These are phyloP conservation scores for Didymella glomerata DNA, from an alignment of 2,329 filamentous ascomycete species.

Conservation along the genomic window DNA sequence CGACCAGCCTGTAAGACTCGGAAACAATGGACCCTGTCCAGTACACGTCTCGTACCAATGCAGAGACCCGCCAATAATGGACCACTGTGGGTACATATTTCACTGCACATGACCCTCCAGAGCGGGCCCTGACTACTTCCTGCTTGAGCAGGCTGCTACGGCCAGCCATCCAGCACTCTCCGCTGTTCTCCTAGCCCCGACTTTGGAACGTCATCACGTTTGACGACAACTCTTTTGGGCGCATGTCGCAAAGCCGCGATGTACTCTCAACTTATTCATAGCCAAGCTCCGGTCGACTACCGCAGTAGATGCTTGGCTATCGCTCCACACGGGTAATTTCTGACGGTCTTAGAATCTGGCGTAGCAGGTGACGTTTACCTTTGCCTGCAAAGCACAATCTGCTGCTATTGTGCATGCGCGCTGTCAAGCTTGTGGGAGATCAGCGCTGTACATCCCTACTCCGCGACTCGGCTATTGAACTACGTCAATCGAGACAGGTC, in stretches of 20 bases:
- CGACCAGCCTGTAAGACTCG: slow-evolving; percentile 17
- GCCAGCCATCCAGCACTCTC: slow-evolving; percentile 35
- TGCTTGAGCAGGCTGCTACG: slow-evolving; percentile 17
- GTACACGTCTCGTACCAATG: slow-evolving; percentile 33
- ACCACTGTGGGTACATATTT: slow-evolving; percentile 26
- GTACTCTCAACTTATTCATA: slow-evolving; percentile 13
- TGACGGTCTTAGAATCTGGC: not conserved
- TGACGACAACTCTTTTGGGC: slow-evolving; percentile 28
- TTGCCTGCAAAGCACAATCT: slow-evolving; percentile 27
- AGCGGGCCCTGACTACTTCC: slow-evolving; percentile 36
- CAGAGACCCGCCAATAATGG: slow-evolving; percentile 36
- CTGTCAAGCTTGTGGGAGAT: slow-evolving; percentile 32
- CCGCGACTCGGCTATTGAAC: slow-evolving; percentile 20
- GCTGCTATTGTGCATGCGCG: slow-evolving; percentile 24
- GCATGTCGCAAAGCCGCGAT: slow-evolving; percentile 14
- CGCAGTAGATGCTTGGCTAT: slow-evolving; percentile 23
- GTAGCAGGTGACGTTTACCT: slow-evolving; percentile 27
- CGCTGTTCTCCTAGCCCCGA: slow-evolving; percentile 27
- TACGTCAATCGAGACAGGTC: slow-evolving; percentile 36
- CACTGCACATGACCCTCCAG: slow-evolving; percentile 42
- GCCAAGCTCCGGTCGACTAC: slow-evolving; percentile 18
- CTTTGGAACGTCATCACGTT: slow-evolving; percentile 34
- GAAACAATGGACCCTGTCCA: slow-evolving; percentile 17
- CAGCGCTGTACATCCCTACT: slow-evolving; percentile 16
- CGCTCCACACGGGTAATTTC: not conserved